These are phyloP conservation scores for Scytalidium lignicola DNA, from an alignment of 2,329 filamentous ascomycete species.

Conservation along the genomic window DNA sequence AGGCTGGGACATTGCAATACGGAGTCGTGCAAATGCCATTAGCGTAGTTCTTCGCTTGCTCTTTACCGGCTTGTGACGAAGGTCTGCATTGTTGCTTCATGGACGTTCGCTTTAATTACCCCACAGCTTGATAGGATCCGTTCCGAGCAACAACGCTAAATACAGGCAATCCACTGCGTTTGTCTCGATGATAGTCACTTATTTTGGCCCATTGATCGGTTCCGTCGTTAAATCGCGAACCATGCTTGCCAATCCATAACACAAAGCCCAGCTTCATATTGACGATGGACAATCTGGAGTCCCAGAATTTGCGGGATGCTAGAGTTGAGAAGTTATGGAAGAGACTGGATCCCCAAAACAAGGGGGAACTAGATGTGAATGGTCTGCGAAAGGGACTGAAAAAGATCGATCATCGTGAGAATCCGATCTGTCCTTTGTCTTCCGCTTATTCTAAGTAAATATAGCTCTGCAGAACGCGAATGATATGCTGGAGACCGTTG, in stretches of 20 bases:
- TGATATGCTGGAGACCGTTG: slow-evolving; percentile 72
- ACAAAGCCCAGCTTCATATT: background rate
- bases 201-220: background rate
- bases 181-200: background rate
- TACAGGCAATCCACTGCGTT: background rate
- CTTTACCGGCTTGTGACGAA: background rate
- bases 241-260: slow-evolving; percentile 1
- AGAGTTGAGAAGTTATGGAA: slow-evolving; percentile 81
- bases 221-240: background rate
- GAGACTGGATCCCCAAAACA: slow-evolving; percentile 69
- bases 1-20: background rate
- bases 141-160: background rate
- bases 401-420: slow-evolving; percentile 87
- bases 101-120: background rate
- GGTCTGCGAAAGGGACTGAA: slow-evolving; percentile 78
- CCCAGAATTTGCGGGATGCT: slow-evolving; percentile 71
- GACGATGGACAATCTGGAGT: slow-evolving; percentile 62
- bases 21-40: background rate
- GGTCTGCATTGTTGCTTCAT: background rate
- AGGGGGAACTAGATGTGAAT: slow-evolving; percentile 77
- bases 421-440: slow-evolving; percentile 8
- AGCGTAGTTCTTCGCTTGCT: background rate
- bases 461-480: slow-evolving; percentile 86
- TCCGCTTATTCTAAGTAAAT: slow-evolving; percentile 2
- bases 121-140: background rate